Base-by-base conservation (phyloP, 768 basidiomycete genomes). In the Rhizopogon vesiculosus region DNA sequence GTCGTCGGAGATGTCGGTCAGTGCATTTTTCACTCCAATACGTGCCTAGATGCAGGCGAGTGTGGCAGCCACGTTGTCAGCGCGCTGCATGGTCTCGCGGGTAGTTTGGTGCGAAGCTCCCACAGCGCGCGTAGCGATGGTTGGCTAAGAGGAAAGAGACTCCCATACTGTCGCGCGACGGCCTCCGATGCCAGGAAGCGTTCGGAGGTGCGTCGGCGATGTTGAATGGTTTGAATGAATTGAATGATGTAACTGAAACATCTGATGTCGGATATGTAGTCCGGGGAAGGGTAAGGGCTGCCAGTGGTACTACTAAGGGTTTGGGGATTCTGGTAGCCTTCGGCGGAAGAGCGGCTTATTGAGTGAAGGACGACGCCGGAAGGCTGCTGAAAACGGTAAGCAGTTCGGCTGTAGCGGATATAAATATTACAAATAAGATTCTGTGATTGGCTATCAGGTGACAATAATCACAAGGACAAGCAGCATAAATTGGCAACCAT, bases 361-460 rank as follows among this genome's bases (percentile, higher is more conserved):
- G 22, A 15, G 54, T 12, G 9, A 15, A 35, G n/a, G 45, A 18
- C 19, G n/a, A 18, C 28, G 57, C 42, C 49, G 43, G n/a, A 46
- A 12, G 16, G 12, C n/a, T 46, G 52, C 53, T 53, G 51, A 31
- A 31, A 45, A 19, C 53, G 55, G 57, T 33, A 52, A 29, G 45
- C 9, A 1, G 0, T 25, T 50, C 51, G 41, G 45, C 41, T 35
- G 25, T 28, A 9, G 56, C 62, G 60, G 60, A 45, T 55, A 55
- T 58, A 52, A 25, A 38, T 8, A 55, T 59, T 53, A 64, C 61
- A 68, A 68, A 61, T 43, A 8, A 4, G 8, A 2, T 4, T 8
- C 8, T 55, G 0, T 61, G 64, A 69, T 69, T 69, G 67, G 67
- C 48, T 51, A 9, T 19, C 3, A 19, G 38, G 45, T 40, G 22